Conservation (phyloP, 2,329 filamentous ascomycete genomes). For the Capronia americana region DNA sequence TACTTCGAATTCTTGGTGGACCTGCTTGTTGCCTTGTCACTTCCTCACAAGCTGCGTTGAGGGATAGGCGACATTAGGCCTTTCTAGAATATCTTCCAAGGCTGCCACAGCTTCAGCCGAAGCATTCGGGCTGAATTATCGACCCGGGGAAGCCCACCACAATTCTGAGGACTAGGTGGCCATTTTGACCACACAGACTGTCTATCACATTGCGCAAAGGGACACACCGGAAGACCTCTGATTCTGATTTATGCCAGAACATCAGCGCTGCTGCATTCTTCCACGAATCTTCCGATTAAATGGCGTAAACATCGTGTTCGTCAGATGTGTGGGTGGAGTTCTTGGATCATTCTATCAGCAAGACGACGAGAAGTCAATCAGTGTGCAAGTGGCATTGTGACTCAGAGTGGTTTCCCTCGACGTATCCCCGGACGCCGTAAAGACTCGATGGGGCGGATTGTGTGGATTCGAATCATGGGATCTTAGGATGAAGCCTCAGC, state of each 20-base stretch:
- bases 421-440: too few relatives aligned
- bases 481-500: too few relatives aligned
- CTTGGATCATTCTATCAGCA: too few relatives aligned
- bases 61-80: background rate
- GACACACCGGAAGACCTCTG: background rate
- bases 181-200: background rate
- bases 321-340: too few relatives aligned
- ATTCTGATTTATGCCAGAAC: background rate
- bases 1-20: background rate
- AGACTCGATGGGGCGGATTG: too few relatives aligned
- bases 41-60: background rate
- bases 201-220: background rate
- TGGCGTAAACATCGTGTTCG: background rate
- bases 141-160: background rate
- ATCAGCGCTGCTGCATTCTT: background rate
- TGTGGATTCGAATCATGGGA: too few relatives aligned
- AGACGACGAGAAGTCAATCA: too few relatives aligned
- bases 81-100: background rate
- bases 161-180: background rate
- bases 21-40: background rate
- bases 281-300: background rate
- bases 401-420: too few relatives aligned
- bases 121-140: background rate
- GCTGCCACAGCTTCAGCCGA: background rate
- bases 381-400: too few relatives aligned